Percentiles rank a stretch among this genome's conserved stretches.
Conservation (phyloP, 2,329 filamentous ascomycete genomes). For the Neonectria magnoliae region DNA sequence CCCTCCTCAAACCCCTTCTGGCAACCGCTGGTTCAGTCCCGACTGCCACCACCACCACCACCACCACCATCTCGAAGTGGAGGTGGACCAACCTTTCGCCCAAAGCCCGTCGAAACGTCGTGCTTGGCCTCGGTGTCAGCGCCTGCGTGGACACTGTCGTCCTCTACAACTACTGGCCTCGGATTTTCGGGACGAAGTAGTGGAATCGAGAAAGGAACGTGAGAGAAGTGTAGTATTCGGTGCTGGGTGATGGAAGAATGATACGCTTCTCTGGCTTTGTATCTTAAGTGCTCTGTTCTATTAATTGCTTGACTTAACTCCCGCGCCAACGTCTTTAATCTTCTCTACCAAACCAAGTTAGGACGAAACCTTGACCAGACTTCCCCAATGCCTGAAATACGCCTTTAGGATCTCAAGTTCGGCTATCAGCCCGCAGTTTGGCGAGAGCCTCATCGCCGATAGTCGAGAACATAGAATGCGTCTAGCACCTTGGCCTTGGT, state of each 20-base stretch:
- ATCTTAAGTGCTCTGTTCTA: background rate
- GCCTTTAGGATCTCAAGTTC: constrained; percentile 52
- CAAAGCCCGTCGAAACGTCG: constrained; percentile 39
- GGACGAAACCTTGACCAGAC: constrained; percentile 47
- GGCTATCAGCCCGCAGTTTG: constrained; percentile 44
- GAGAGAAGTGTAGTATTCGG: background rate
- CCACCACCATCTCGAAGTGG: constrained; percentile 20
- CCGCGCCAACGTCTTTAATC: background rate
- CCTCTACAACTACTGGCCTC: constrained; percentile 43
- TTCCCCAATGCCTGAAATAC: constrained; percentile 50
- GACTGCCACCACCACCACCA: too few species aligned
- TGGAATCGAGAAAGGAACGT: background rate
- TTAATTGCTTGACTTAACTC: background rate
- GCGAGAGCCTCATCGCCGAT: constrained; percentile 52
- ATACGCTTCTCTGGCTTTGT: background rate
- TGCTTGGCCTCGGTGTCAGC: constrained; percentile 32
- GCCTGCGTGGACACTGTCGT: constrained; percentile 40
- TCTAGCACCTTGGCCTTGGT: constrained; percentile 38
- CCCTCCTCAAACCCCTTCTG: constrained; percentile 19
- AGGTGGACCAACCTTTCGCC: constrained; percentile 44
- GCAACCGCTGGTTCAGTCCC: constrained; percentile 9
- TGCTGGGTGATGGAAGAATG: background rate
- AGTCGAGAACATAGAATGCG: constrained; percentile 44
- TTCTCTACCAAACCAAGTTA: background rate
- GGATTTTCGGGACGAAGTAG: constrained; percentile 27